Evolutionary conservation across 371 early-diverging fungal genomes (phyloP).

Genomic region (Apophysomyces trapeziformis): DNA sequence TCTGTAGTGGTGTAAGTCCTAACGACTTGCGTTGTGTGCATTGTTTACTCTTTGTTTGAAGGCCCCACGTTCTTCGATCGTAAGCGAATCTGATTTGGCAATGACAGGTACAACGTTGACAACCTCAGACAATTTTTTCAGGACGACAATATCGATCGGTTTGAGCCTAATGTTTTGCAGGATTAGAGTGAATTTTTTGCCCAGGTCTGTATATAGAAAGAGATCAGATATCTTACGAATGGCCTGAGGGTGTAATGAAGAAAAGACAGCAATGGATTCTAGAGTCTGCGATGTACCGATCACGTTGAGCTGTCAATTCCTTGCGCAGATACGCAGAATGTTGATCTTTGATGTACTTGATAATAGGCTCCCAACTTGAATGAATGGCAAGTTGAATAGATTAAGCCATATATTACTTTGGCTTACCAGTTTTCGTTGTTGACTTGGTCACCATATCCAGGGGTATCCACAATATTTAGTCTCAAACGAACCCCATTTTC

Average conservation of each 20-base stretch:
- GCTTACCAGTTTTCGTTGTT: constrained; percentile 80
- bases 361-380: constrained; percentile 76
- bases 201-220: too few species aligned
- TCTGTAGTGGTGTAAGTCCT: constrained; percentile 26
- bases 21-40: not conserved
- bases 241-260: constrained; percentile 69
- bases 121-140: constrained; percentile 65
- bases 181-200: not conserved
- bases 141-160: constrained; percentile 69
- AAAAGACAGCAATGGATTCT: constrained; percentile 75
- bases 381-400: not conserved
- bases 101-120: constrained; percentile 78
- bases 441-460: constrained; percentile 73
- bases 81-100: constrained; percentile 79
- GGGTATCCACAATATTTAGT: constrained; percentile 77
- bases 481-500: constrained; percentile 77
- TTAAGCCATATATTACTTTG: not conserved
- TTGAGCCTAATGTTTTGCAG: constrained; percentile 54
- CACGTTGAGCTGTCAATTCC: constrained; percentile 78
- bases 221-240: constrained; percentile 47
- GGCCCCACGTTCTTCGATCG: constrained; percentile 64
- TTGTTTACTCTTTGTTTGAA: constrained; percentile 62
- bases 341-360: constrained; percentile 88
- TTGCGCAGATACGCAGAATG: constrained; percentile 82
- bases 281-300: constrained; percentile 76